These are phyloP conservation scores for Ganoderma lingzhi DNA, from an alignment of 1,284 basidiomycete genomes.

Conservation along the genomic window DNA sequence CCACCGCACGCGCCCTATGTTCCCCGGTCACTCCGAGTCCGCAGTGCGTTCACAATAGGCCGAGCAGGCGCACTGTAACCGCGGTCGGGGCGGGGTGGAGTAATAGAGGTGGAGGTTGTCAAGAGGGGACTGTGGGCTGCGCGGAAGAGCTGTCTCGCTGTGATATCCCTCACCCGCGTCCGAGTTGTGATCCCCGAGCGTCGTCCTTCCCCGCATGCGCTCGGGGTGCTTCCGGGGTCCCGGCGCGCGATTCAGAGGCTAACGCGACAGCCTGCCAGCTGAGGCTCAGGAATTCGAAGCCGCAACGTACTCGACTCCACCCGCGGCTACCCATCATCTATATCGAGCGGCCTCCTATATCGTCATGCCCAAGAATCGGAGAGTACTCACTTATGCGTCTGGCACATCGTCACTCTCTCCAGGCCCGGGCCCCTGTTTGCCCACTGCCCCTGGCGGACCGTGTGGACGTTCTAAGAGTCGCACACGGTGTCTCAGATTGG, in stretches of 20 bases:
- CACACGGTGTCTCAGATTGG: neutral
- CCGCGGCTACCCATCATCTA: neutral
- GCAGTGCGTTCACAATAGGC: constrained; percentile 9
- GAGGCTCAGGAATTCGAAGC: constrained; percentile 11
- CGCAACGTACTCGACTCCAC: constrained; percentile 25
- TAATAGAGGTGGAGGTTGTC: constrained; percentile 4
- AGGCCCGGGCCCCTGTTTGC: neutral
- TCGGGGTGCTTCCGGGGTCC: constrained; percentile 28
- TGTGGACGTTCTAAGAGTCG: neutral
- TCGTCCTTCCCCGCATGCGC: neutral
- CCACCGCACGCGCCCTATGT: constrained; percentile 24
- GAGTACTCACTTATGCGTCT: neutral
- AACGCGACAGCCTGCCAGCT: constrained; percentile 24
- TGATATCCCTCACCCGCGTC: constrained; percentile 9
- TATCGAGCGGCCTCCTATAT: neutral
- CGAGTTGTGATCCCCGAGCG: constrained; percentile 13
- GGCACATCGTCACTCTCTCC: neutral
- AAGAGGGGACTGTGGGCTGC: constrained; percentile 10
- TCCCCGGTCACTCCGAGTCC: constrained; percentile 30
- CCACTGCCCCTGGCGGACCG: neutral
- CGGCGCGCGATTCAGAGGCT: constrained; percentile 22
- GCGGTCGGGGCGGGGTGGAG: neutral
- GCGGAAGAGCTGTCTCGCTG: neutral
- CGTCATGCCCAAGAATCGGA: too few relatives aligned
- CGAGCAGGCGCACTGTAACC: neutral